phyloP scores from a whole-genome alignment of 2,329 filamentous ascomycete genomes.

The Cordyceps cateniannulata region DNA sequence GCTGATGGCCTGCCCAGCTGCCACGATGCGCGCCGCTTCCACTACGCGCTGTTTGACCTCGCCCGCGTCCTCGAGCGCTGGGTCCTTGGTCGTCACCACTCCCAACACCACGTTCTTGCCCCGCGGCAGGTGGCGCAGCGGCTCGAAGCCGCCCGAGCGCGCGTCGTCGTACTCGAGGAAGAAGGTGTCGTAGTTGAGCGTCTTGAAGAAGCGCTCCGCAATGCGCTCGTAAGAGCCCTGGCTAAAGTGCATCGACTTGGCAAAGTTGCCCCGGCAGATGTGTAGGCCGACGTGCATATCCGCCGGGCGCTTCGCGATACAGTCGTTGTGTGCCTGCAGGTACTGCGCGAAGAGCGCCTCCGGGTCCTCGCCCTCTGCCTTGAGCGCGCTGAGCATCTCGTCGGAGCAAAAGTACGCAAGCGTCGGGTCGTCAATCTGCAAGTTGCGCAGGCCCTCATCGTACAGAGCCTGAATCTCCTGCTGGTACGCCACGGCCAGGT shows the following conservation, averaged over 20 bases:
- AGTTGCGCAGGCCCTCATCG: conserved; percentile 46
- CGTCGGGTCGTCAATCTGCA: conserved; percentile 59
- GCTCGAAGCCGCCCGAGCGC: conserved; percentile 56
- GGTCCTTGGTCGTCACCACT: conserved; percentile 55
- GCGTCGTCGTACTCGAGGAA: conserved; percentile 55
- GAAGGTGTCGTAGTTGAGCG: conserved; percentile 54
- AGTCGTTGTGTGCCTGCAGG: conserved; percentile 68
- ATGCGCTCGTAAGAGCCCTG: conserved; percentile 59
- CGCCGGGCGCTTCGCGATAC: conserved; percentile 51
- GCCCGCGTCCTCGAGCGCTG: conserved; percentile 48
- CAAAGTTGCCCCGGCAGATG: conserved; percentile 53
- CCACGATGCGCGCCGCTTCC: conserved; percentile 58
- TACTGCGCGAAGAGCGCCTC: conserved; percentile 64
- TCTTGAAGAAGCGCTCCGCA: conserved; percentile 52
- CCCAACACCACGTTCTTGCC: conserved; percentile 58
- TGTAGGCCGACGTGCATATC: conserved; percentile 69
- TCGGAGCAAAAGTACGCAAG: conserved; percentile 62
- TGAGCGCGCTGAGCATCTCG: conserved; percentile 54
- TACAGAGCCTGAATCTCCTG: conserved; percentile 49
- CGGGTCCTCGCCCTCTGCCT: conserved; percentile 51
- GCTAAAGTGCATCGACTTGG: conserved; percentile 56
- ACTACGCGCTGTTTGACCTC: conserved; percentile 48
- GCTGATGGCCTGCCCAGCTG: conserved; percentile 54
- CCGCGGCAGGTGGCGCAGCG: conserved; percentile 50
- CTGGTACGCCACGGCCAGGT: conserved; percentile 50